Evolutionary conservation across 2,329 filamentous ascomycete genomes (phyloP).

Genomic region (Exserohilum turcica): DNA sequence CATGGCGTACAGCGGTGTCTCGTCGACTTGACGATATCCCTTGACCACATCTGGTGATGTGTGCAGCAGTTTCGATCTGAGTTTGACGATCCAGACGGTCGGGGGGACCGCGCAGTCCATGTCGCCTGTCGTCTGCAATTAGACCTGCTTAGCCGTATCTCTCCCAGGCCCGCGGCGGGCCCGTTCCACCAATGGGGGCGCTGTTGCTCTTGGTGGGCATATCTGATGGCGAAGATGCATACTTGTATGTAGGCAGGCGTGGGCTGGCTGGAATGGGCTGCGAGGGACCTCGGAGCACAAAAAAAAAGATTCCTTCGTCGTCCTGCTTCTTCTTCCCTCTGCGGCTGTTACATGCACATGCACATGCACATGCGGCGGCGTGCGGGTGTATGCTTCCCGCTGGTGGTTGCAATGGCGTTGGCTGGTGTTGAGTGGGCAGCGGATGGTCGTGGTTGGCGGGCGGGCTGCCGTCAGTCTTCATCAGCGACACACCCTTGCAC

Average conservation of each 20-base stretch:
- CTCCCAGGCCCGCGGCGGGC: neutral
- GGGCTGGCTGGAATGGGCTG: neutral
- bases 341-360: neutral
- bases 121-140: conserved; percentile 1
- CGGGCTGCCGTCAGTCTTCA: neutral
- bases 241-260: too few species aligned
- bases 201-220: neutral
- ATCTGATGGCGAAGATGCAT: neutral
- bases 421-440: conserved; percentile 1
- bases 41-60: neutral
- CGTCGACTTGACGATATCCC: too few species aligned
- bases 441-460: neutral
- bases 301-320: too few species aligned
- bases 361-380: too few species aligned
- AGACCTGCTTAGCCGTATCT: neutral
- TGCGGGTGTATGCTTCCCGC: neutral
- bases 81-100: neutral
- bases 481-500: neutral
- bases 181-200: neutral
- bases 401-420: neutral
- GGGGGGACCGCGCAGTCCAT: neutral
- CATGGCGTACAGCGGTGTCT: neutral
- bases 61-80: conserved; percentile 6
- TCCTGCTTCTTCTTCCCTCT: neutral
- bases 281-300: neutral